Conservation (phyloP, 1,284 basidiomycete species). For the Pterulicium gracile region DNA sequence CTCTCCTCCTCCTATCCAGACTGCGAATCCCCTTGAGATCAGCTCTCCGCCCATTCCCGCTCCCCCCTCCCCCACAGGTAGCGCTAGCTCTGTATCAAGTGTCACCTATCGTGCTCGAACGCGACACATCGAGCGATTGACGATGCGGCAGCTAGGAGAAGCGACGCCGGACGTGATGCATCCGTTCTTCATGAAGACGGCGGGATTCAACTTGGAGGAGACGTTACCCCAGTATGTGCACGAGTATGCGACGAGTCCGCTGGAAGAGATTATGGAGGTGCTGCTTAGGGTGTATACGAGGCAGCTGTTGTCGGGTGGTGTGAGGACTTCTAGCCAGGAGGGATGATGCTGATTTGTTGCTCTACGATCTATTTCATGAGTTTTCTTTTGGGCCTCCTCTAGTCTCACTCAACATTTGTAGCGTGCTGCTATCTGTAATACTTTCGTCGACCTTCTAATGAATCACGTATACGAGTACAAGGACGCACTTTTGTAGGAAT, state of each 20-base stretch:
- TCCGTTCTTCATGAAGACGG: slow-evolving; percentile 77
- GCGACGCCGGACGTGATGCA: slow-evolving; percentile 84
- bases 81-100: slow-evolving; percentile 16
- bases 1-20: not conserved
- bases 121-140: slow-evolving; percentile 61
- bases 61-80: not conserved
- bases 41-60: not conserved
- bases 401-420: not conserved
- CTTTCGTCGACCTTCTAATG: too few species aligned
- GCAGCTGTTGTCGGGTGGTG: slow-evolving; percentile 39
- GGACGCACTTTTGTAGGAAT: too few species aligned
- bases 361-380: not conserved
- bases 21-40: too few species aligned
- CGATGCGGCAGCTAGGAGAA: slow-evolving; percentile 77
- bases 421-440: too few species aligned
- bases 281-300: slow-evolving; percentile 73
- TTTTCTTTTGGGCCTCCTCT: not conserved
- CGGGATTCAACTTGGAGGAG: slow-evolving; percentile 72
- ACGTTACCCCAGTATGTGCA: slow-evolving; percentile 78
- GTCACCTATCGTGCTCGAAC: slow-evolving; percentile 40
- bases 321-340: too few species aligned
- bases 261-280: slow-evolving; percentile 81
- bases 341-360: not conserved
- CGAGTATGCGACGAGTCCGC: slow-evolving; percentile 73
- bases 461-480: too few species aligned